phyloP scores from a whole-genome alignment of 768 basidiomycete species.

The Nevesoporus exiguus region DNA sequence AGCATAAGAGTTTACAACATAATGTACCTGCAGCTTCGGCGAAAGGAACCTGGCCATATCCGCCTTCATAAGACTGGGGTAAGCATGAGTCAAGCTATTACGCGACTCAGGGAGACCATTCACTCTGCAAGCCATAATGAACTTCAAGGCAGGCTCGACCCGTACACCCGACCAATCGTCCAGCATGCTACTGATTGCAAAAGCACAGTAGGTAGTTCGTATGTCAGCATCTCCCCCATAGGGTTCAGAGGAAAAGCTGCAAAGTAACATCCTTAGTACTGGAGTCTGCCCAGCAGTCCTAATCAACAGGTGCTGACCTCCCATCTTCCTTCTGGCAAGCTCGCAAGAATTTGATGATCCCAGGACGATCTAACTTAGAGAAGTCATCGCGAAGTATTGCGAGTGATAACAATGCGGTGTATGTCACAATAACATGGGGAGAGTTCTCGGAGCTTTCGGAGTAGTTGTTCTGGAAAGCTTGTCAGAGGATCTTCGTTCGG shows the following conservation, averaged over 20 bases:
- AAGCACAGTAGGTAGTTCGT: constrained; percentile 83
- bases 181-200: constrained; percentile 76
- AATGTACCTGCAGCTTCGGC: constrained; percentile 80
- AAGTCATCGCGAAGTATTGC: constrained; percentile 88
- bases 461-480: constrained; percentile 32
- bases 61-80: constrained; percentile 84
- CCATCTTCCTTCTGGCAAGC: constrained; percentile 79
- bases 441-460: constrained; percentile 50
- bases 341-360: constrained; percentile 62
- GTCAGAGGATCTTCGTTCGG: constrained; percentile 5
- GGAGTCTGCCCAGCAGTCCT: constrained; percentile 12
- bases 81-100: not conserved
- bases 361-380: constrained; percentile 60
- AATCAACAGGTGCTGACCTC: constrained; percentile 47
- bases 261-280: constrained; percentile 2
- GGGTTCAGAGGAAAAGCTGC: constrained; percentile 71
- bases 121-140: constrained; percentile 73
- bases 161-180: constrained; percentile 77
- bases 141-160: constrained; percentile 54
- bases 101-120: constrained; percentile 16
- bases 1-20: not conserved
- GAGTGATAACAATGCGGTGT: constrained; percentile 82
- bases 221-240: constrained; percentile 71
- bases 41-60: constrained; percentile 78
- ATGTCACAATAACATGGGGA: constrained; percentile 91